phyloP scores from a whole-genome alignment of 2,329 filamentous ascomycete genomes.

The Stagonosporopsis rhizophila region DNA sequence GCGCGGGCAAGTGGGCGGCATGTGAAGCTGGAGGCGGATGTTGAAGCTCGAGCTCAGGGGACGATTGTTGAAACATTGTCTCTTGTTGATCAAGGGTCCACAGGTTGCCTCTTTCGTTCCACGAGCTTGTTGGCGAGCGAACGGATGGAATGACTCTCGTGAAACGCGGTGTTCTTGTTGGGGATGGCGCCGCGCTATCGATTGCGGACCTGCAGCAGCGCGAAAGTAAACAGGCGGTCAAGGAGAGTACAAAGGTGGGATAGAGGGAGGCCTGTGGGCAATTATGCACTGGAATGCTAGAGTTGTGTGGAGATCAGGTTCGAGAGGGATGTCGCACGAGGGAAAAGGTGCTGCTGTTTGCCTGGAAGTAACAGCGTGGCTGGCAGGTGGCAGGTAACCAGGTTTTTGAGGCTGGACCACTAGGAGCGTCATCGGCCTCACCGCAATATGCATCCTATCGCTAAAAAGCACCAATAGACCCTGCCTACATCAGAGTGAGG shows the following conservation, averaged over 20 bases:
- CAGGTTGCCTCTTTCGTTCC: conserved; percentile 30
- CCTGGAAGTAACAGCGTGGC: conserved; percentile 23
- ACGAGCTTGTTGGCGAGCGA: conserved; percentile 20
- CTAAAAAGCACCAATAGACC: conserved; percentile 19
- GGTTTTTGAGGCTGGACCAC: conserved; percentile 30
- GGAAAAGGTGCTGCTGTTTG: conserved; percentile 25
- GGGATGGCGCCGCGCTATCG: conserved; percentile 18
- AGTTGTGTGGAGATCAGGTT: conserved; percentile 10
- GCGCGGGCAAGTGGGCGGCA: conserved; percentile 41
- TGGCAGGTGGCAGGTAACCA: conserved; percentile 28
- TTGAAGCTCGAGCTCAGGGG: conserved; percentile 29
- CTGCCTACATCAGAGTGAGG: conserved; percentile 5
- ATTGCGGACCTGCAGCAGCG: conserved; percentile 22
- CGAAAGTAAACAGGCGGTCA: conserved; percentile 21
- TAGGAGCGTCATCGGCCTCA: conserved; percentile 28
- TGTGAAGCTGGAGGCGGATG: conserved; percentile 36
- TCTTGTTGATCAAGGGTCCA: conserved; percentile 27
- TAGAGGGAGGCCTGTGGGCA: conserved; percentile 9
- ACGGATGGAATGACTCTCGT: conserved; percentile 30
- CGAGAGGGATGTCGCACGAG: conserved; percentile 22
- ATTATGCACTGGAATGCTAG: conserved; percentile 24
- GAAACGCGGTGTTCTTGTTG: conserved; percentile 33
- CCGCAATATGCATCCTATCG: conserved; percentile 32
- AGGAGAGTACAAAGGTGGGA: conserved; percentile 19
- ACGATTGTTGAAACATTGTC: conserved; percentile 32